Evolutionary conservation across 2,329 filamentous ascomycete species (phyloP).

Genomic region (Trichophyton mentagrophytes): DNA sequence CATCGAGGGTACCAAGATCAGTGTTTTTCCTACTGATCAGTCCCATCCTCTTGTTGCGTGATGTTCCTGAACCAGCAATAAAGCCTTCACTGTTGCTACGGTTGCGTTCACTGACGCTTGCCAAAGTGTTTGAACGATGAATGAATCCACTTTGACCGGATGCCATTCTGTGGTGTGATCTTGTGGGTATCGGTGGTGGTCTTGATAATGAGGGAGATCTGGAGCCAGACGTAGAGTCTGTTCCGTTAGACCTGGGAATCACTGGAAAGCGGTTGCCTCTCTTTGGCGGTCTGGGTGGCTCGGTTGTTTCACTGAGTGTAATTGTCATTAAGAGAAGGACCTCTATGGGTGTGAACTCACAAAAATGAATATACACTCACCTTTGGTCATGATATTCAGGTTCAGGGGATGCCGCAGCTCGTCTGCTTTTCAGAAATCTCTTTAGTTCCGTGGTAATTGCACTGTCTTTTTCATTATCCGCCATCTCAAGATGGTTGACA

Average conservation of each 20-base stretch:
- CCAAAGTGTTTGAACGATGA: constrained; percentile 44
- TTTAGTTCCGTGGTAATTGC: constrained; percentile 50
- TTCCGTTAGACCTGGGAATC: constrained; percentile 42
- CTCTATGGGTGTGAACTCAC: too few species aligned
- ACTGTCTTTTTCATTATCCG: constrained; percentile 48
- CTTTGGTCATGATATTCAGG: constrained; percentile 28
- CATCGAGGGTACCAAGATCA: constrained; percentile 42
- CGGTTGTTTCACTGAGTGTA: constrained; percentile 53
- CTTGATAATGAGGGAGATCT: constrained; percentile 55
- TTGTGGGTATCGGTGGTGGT: constrained; percentile 63
- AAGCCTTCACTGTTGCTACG: constrained; percentile 52
- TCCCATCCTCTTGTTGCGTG: constrained; percentile 47
- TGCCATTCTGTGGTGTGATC: constrained; percentile 60
- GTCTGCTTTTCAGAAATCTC: constrained; percentile 41
- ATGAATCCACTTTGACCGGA: constrained; percentile 30
- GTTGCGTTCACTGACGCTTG: constrained; percentile 50
- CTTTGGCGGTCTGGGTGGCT: constrained; percentile 61
- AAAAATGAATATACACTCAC: neutral
- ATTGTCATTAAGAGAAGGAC: neutral
- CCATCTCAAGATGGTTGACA: constrained; percentile 41
- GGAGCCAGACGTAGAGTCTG: constrained; percentile 50
- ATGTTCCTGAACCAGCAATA: constrained; percentile 34
- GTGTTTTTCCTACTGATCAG: constrained; percentile 46
- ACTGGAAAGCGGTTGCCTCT: constrained; percentile 48
- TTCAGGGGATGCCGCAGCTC: constrained; percentile 27